Conservation (phyloP, 768 basidiomycete genomes). For the Lactarius pseudohatsudake region DNA sequence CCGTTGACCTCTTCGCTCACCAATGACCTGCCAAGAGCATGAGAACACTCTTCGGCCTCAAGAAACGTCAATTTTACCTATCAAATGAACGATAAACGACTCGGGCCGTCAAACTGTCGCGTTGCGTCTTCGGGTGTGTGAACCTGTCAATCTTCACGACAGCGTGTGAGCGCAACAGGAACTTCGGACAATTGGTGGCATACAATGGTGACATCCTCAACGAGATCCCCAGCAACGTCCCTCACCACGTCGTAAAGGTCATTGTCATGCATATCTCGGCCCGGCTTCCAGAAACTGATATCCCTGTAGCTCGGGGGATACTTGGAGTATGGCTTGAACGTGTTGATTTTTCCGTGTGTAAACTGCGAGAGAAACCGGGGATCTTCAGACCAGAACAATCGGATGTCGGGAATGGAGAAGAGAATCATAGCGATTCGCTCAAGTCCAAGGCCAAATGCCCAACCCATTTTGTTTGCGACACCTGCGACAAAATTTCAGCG, state of each 20-base stretch:
- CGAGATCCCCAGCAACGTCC: slow-evolving; percentile 88
- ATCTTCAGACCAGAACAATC: slow-evolving; percentile 95
- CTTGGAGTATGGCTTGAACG: slow-evolving; percentile 90
- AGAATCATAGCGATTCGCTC: slow-evolving; percentile 98
- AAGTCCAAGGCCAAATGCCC: slow-evolving; percentile 97
- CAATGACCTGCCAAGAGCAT: slow-evolving; percentile 56
- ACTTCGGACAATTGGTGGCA: slow-evolving; percentile 30
- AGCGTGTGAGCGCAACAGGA: slow-evolving; percentile 14
- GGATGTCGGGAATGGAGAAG: slow-evolving; percentile 95
- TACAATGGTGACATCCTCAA: slow-evolving; percentile 87
- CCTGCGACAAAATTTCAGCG: slow-evolving; percentile 41
- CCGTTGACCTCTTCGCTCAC: slow-evolving; percentile 86
- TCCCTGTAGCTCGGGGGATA: slow-evolving; percentile 94
- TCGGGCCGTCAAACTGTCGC: slow-evolving; percentile 81
- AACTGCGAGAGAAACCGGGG: slow-evolving; percentile 88
- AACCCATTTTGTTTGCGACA: slow-evolving; percentile 82
- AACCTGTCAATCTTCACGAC: slow-evolving; percentile 83
- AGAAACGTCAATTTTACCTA: slow-evolving; percentile 47
- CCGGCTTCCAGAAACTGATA: slow-evolving; percentile 86
- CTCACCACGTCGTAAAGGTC: slow-evolving; percentile 96
- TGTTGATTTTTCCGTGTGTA: slow-evolving; percentile 65
- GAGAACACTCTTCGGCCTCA: not conserved
- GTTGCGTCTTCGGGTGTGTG: slow-evolving; percentile 80
- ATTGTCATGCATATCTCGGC: slow-evolving; percentile 76
- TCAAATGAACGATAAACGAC: slow-evolving; percentile 98